A percentile compares a stretch with the other conserved stretches of the same genome.
Conservation (phyloP, 345 rosid species). For the Anastatica hierochuntica region DNA sequence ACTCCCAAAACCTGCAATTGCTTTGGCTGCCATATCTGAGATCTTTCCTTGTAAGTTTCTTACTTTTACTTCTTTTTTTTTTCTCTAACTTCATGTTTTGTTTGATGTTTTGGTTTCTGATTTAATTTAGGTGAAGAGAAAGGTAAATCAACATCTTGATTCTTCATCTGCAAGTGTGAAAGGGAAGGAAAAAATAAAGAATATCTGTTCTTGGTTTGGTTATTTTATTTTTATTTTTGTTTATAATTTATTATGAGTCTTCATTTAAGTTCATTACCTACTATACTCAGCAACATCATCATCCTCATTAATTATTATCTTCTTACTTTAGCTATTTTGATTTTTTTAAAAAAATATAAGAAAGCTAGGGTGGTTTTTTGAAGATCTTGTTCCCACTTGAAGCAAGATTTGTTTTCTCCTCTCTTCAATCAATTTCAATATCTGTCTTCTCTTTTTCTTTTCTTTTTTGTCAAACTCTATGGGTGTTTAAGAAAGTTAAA, state of each 20-base stretch:
- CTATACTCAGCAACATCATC: slow-evolving; percentile 21
- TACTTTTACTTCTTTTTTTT: not conserved
- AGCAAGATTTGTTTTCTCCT: slow-evolving; percentile 14
- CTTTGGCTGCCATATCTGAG: slow-evolving; percentile 75
- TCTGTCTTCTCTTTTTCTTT: not conserved
- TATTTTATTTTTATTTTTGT: slow-evolving; percentile 40
- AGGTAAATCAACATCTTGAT: too few species aligned
- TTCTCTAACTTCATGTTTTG: not conserved
- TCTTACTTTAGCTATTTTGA: too few species aligned
- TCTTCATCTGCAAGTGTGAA: too few species aligned
- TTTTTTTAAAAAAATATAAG: too few species aligned
- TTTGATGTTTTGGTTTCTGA: slow-evolving; percentile 9
- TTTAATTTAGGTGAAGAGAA: slow-evolving; percentile 17
- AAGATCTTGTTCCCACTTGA: too few species aligned
- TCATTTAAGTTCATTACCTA: slow-evolving; percentile 21
- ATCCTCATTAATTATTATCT: slow-evolving; percentile 19
- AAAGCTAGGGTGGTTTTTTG: too few species aligned
- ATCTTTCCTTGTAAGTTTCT: slow-evolving; percentile 10
- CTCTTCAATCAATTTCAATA: slow-evolving; percentile 8
- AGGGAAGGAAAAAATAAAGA: slow-evolving; percentile 28
- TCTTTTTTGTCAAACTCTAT: too few species aligned
- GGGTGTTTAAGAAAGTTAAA: slow-evolving; percentile 7
- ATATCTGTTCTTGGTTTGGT: slow-evolving; percentile 45
- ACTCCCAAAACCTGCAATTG: slow-evolving; percentile 96
- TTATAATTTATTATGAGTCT: slow-evolving; percentile 10